These are phyloP conservation scores for Cadophora sp. DNA, from an alignment of 2,329 filamentous ascomycete genomes.

Conservation along the genomic window DNA sequence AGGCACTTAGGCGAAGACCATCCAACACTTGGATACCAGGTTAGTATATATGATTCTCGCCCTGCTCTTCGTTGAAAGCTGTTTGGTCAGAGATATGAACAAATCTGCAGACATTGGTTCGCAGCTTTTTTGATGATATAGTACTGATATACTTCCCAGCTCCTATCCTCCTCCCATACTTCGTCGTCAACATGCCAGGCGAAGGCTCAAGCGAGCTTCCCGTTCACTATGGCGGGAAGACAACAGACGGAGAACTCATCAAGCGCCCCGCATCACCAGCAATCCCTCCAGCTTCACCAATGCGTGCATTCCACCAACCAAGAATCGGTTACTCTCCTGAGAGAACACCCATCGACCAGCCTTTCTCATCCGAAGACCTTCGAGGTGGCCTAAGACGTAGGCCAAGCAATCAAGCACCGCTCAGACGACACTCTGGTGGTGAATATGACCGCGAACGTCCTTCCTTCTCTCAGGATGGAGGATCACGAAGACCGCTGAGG, in stretches of 20 bases:
- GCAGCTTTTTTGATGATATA: neutral
- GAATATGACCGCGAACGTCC: slow-evolving; percentile 32
- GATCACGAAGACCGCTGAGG: slow-evolving; percentile 27
- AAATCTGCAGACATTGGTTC: neutral
- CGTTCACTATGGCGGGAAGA: slow-evolving; percentile 32
- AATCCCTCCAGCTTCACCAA: slow-evolving; percentile 24
- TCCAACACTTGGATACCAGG: slow-evolving; percentile 28
- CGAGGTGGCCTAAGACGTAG: slow-evolving; percentile 33
- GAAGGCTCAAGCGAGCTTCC: slow-evolving; percentile 35
- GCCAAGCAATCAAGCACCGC: slow-evolving; percentile 27
- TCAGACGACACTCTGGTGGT: slow-evolving; percentile 29
- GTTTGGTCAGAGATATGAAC: neutral
- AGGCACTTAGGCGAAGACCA: slow-evolving; percentile 26
- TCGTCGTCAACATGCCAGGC: slow-evolving; percentile 28
- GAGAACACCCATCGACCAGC: slow-evolving; percentile 30
- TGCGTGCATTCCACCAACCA: slow-evolving; percentile 27
- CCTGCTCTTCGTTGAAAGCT: neutral
- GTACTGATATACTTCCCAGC: neutral
- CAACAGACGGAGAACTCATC: slow-evolving; percentile 33
- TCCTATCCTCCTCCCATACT: slow-evolving; percentile 22
- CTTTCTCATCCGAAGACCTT: slow-evolving; percentile 20
- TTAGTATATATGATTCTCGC: neutral
- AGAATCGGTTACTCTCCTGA: slow-evolving; percentile 32
- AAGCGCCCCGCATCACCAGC: slow-evolving; percentile 28
- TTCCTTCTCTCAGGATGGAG: slow-evolving; percentile 23